These are phyloP conservation scores for Vitis labrusca DNA, from an alignment of 164 flowering plant species.

Conservation along the genomic window DNA sequence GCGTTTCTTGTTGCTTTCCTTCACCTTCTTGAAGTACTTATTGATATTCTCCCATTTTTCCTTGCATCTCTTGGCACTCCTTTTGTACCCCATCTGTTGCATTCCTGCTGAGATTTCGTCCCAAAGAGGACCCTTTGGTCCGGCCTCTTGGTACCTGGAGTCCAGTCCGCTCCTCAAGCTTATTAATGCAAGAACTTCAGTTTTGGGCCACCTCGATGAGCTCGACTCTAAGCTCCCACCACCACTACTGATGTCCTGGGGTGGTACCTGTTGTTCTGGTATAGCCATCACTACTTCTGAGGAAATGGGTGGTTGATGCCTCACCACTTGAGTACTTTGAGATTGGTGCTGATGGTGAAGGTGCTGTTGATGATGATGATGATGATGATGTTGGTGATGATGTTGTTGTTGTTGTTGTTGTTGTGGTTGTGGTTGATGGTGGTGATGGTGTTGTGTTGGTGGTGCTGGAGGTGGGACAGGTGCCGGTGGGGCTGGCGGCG, in stretches of 20 bases:
- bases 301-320: constrained; percentile 21
- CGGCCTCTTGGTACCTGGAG: constrained; percentile 54
- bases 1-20: constrained; percentile 71
- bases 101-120: constrained; percentile 64
- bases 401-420: constrained; percentile 20
- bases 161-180: constrained; percentile 57
- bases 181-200: constrained; percentile 59
- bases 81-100: constrained; percentile 51
- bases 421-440: constrained; percentile 12
- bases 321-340: constrained; percentile 8
- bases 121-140: constrained; percentile 72
- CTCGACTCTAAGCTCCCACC: constrained; percentile 35
- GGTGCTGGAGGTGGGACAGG: constrained; percentile 1
- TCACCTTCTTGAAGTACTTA: constrained; percentile 72
- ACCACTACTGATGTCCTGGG: constrained; percentile 17
- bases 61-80: constrained; percentile 68
- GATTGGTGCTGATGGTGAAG: constrained; percentile 12
- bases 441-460: neutral
- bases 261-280: constrained; percentile 39
- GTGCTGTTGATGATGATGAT: constrained; percentile 18
- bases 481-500: constrained; percentile 9
- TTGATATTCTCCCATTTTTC: constrained; percentile 85
- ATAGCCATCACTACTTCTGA: constrained; percentile 32
- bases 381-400: constrained; percentile 12
- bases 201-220: constrained; percentile 69